Percentiles rank a stretch among this genome's conserved stretches.
These are phyloP conservation scores for Gymnopilus junonius DNA, from an alignment of 768 basidiomycete genomes.

Conservation along the genomic window DNA sequence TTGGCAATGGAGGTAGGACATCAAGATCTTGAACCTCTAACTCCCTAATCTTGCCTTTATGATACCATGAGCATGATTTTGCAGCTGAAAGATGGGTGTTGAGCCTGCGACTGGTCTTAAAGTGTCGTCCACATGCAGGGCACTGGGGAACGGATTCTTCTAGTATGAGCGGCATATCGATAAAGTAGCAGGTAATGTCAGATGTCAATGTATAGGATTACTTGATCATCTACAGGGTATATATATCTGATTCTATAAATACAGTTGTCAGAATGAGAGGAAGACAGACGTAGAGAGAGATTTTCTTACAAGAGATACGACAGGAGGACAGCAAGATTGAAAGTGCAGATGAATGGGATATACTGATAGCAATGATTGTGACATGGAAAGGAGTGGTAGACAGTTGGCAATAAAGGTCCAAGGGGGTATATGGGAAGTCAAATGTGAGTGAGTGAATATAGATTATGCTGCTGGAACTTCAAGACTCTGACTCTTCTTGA, in stretches of 20 bases:
- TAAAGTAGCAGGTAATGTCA: not conserved
- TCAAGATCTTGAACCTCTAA: not conserved
- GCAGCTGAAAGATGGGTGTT: not conserved
- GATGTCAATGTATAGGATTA: not conserved
- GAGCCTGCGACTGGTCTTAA: not conserved
- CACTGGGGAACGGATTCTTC: not conserved
- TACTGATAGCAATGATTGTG: not conserved
- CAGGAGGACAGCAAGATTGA: not conserved
- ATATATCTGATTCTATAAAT: not conserved
- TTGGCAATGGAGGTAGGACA: not conserved
- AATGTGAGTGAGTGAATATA: not conserved
- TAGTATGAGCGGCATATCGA: not conserved
- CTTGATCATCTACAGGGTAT: not conserved
- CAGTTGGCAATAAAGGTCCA: not conserved
- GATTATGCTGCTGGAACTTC: not conserved
- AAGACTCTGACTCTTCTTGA: not conserved
- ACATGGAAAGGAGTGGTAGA: not conserved
- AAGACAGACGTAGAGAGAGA: not conserved
- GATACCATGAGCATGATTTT: not conserved
- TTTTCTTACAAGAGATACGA: not conserved
- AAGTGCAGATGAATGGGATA: not conserved
- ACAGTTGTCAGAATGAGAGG: not conserved
- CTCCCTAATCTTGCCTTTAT: not conserved
- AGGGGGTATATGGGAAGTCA: not conserved
- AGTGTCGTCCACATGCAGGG: not conserved